These are phyloP conservation scores for Ganoderma multipileum DNA, from an alignment of 1,284 basidiomycete genomes.

Conservation along the genomic window DNA sequence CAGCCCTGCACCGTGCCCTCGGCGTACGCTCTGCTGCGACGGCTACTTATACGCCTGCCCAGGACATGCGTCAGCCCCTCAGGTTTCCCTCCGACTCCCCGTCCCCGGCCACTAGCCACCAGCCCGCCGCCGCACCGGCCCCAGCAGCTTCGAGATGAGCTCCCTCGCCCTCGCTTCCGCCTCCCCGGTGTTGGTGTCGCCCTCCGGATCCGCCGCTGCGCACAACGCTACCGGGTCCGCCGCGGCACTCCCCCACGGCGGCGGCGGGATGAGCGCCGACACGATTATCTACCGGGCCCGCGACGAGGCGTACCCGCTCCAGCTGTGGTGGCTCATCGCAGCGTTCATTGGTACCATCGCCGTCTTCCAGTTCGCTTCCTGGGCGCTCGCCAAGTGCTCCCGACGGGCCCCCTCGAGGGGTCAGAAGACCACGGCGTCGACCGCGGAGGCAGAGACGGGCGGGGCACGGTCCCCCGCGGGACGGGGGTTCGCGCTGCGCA, in stretches of 20 bases:
- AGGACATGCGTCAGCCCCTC: neutral
- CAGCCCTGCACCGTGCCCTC: conserved; percentile 9
- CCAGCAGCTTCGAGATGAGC: conserved; percentile 16
- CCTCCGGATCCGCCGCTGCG: neutral
- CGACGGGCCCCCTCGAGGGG: conserved; percentile 2
- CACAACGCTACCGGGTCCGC: neutral
- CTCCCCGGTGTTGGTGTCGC: neutral
- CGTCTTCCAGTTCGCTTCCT: conserved; percentile 43
- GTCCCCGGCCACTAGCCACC: neutral
- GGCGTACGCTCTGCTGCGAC: neutral
- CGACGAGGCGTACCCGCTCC: conserved; percentile 44
- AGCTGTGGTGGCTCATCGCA: conserved; percentile 53
- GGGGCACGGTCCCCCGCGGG: neutral
- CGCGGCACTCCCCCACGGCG: no score
- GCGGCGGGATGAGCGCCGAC: conserved; percentile 16
- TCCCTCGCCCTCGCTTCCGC: conserved; percentile 8
- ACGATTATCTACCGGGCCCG: conserved; percentile 23
- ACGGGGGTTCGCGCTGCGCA: conserved; percentile 35
- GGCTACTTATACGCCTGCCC: conserved; percentile 16
- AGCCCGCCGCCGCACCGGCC: conserved; percentile 1
- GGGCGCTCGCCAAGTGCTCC: conserved; percentile 33
- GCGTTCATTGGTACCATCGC: conserved; percentile 50
- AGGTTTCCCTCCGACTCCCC: conserved; percentile 5
- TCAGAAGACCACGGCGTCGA: neutral
- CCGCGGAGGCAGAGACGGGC: conserved; percentile 30